Conservation (phyloP, 225 moss, liverwort and hornwort species). For the Lunularia cruciata region DNA sequence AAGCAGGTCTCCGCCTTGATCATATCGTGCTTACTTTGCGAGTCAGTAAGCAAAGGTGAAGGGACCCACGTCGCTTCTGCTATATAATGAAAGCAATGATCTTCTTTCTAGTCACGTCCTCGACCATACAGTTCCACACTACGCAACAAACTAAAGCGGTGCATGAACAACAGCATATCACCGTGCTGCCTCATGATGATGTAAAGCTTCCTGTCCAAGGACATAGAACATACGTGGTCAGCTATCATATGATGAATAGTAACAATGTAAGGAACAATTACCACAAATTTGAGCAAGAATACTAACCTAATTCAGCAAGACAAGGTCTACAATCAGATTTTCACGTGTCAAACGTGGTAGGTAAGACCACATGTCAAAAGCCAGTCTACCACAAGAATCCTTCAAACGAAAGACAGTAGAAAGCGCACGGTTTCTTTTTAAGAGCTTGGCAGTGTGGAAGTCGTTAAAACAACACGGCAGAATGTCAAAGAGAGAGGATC, state of each 20-base stretch:
- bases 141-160: not conserved
- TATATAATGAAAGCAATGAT: not conserved
- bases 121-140: not conserved
- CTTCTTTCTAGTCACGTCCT: too few relatives aligned
- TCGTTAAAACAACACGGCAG: not conserved
- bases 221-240: constrained; percentile 6
- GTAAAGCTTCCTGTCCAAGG: not conserved
- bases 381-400: not conserved
- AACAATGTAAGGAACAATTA: not conserved
- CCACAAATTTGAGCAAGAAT: not conserved
- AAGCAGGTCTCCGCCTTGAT: too few relatives aligned
- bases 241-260: not conserved
- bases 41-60: too few relatives aligned
- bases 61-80: not conserved
- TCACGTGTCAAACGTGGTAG: not conserved
- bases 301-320: not conserved
- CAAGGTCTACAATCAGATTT: not conserved
- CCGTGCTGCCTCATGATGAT: not conserved
- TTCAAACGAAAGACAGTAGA: not conserved
- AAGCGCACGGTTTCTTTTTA: not conserved
- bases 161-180: not conserved
- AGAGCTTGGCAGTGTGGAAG: constrained; percentile 4
- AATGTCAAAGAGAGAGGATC: not conserved
- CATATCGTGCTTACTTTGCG: too few relatives aligned
- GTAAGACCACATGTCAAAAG: not conserved